Conservation (phyloP, 176 grass and related monocot species). For the Carex myosuroides region DNA sequence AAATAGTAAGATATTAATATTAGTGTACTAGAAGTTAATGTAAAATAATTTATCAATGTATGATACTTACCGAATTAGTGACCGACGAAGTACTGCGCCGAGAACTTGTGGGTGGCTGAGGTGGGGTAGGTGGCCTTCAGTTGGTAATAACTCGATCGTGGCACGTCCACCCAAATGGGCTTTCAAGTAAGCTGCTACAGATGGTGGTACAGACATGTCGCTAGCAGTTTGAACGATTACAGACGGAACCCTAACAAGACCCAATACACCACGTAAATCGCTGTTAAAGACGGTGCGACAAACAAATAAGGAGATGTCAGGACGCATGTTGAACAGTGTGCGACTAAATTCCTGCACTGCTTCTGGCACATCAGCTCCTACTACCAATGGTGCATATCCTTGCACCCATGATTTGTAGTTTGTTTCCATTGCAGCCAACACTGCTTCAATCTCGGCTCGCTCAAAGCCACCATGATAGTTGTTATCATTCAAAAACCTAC, state of each 20-base stretch:
- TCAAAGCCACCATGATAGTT: slow-evolving; percentile 95
- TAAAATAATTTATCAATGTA: neutral
- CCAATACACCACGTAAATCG: slow-evolving; percentile 67
- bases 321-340: slow-evolving; percentile 99
- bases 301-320: slow-evolving; percentile 85
- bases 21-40: too few species aligned
- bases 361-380: slow-evolving; percentile 81
- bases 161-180: slow-evolving; percentile 67
- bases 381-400: slow-evolving; percentile 84
- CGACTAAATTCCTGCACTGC: slow-evolving; percentile 95
- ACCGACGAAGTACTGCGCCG: slow-evolving; percentile 61
- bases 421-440: slow-evolving; percentile 74
- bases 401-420: slow-evolving; percentile 92
- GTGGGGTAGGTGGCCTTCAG: slow-evolving; percentile 92
- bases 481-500: slow-evolving; percentile 75
- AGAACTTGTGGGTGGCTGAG: slow-evolving; percentile 77
- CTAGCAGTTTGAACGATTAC: slow-evolving; percentile 82
- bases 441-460: slow-evolving; percentile 58
- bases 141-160: slow-evolving; percentile 59
- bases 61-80: slow-evolving; percentile 39
- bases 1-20: too few species aligned
- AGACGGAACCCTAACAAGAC: slow-evolving; percentile 56
- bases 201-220: slow-evolving; percentile 82
- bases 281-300: slow-evolving; percentile 84
- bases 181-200: slow-evolving; percentile 65